A percentile compares a stretch with the other conserved stretches of the same genome.
These are phyloP conservation scores for Gynostemma pentaphyllum DNA, from an alignment of 306 rosid genomes.

Conservation along the genomic window DNA sequence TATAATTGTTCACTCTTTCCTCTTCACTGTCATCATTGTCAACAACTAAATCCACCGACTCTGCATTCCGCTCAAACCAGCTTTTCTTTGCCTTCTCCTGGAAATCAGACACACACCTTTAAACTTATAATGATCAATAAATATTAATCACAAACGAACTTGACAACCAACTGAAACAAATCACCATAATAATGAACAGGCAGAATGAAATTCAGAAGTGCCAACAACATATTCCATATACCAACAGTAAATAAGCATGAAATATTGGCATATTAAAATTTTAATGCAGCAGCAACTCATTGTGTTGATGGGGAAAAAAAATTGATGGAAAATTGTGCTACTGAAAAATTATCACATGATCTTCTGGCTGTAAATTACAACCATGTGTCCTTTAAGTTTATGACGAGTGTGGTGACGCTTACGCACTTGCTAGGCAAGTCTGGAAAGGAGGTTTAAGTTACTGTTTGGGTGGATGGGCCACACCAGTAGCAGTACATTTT, in stretches of 20 bases:
- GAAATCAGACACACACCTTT: slow-evolving; percentile 3
- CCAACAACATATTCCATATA: neutral
- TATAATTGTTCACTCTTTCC: slow-evolving; percentile 52
- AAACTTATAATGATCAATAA: neutral
- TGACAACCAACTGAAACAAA: neutral
- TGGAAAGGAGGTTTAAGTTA: no score
- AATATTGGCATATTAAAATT: no score
- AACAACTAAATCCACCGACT: slow-evolving; percentile 44
- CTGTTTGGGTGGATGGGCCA: no score
- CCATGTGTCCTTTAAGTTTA: no score
- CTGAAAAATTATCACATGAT: no score
- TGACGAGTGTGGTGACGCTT: no score
- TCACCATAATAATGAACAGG: neutral
- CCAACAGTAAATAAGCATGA: neutral
- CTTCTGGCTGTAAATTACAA: no score
- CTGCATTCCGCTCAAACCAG: slow-evolving; percentile 86
- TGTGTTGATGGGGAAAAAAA: no score
- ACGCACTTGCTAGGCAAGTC: no score
- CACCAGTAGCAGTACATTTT: no score
- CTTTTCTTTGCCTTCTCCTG: slow-evolving; percentile 67
- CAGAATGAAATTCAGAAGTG: neutral
- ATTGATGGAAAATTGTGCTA: no score
- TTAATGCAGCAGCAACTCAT: no score
- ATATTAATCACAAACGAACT: neutral
- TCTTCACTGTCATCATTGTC: slow-evolving; percentile 74